Conservation (phyloP, 306 rosid species). For the Quercus variabilis region DNA sequence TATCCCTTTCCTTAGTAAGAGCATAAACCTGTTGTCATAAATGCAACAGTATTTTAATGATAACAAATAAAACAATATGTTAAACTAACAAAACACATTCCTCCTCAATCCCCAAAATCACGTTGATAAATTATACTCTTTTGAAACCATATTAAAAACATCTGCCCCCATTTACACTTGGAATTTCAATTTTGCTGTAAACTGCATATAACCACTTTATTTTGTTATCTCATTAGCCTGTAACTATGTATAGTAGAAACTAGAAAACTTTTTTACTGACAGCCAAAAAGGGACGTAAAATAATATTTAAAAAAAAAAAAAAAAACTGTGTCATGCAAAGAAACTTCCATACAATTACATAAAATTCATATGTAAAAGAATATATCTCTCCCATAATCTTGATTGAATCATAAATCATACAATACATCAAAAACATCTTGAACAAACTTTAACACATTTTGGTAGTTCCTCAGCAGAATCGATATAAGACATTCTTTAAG, state of each 20-base stretch:
- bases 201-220: not conserved
- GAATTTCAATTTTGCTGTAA: not conserved
- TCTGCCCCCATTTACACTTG: not conserved
- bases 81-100: not conserved
- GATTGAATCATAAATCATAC: not conserved
- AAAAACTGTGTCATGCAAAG: too few species aligned
- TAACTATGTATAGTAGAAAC: not conserved
- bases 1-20: constrained; percentile 96
- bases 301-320: too few species aligned
- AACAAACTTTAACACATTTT: not conserved
- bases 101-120: not conserved
- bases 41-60: constrained; percentile 14
- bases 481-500: not conserved
- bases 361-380: not conserved
- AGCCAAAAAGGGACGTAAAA: not conserved
- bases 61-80: constrained; percentile 9
- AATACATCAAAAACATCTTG: not conserved
- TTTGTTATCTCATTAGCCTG: not conserved
- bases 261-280: not conserved
- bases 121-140: not conserved
- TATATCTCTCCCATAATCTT: not conserved
- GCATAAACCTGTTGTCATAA: constrained; percentile 72
- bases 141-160: not conserved
- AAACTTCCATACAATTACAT: not conserved
- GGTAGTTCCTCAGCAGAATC: not conserved